phyloP scores from a whole-genome alignment of 139 green algal genomes.

The Chlamydomonas asymmetrica region DNA sequence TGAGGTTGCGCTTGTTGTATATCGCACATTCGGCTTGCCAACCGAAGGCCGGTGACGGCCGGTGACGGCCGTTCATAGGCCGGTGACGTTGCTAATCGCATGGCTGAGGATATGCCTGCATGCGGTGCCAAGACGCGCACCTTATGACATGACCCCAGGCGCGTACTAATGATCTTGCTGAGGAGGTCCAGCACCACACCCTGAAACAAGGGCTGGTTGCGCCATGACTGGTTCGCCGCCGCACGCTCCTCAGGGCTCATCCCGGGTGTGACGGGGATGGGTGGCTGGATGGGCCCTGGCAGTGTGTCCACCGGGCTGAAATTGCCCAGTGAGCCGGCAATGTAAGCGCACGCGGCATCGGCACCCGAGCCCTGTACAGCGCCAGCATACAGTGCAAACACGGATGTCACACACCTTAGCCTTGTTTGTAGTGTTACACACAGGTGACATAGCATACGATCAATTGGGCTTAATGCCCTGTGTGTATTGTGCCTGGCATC shows the following conservation, averaged over 20 bases:
- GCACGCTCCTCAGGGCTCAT: not conserved
- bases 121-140: not conserved
- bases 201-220: conserved; percentile 87
- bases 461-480: too few species aligned
- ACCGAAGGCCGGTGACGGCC: too few species aligned
- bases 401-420: too few species aligned
- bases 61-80: too few species aligned
- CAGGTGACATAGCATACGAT: too few species aligned
- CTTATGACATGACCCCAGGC: conserved; percentile 59
- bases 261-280: conserved; percentile 1
- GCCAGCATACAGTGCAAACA: too few species aligned
- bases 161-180: conserved; percentile 92
- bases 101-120: too few species aligned
- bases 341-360: conserved; percentile 92
- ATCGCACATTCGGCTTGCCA: conserved; percentile 76
- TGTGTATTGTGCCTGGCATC: too few species aligned
- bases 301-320: conserved; percentile 17
- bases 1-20: conserved; percentile 95
- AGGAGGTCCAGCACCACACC: conserved; percentile 70
- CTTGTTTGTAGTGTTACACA: too few species aligned
- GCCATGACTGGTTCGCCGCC: conserved; percentile 11
- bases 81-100: too few species aligned
- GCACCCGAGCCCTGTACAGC: conserved; percentile 89
- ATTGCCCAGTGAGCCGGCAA: conserved; percentile 68
- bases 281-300: conserved; percentile 1